Percentiles rank a stretch among this genome's conserved stretches.
Evolutionary conservation across 1,139 yeast species (phyloP).

Genomic region (Yamadazyma membranifaciens): DNA sequence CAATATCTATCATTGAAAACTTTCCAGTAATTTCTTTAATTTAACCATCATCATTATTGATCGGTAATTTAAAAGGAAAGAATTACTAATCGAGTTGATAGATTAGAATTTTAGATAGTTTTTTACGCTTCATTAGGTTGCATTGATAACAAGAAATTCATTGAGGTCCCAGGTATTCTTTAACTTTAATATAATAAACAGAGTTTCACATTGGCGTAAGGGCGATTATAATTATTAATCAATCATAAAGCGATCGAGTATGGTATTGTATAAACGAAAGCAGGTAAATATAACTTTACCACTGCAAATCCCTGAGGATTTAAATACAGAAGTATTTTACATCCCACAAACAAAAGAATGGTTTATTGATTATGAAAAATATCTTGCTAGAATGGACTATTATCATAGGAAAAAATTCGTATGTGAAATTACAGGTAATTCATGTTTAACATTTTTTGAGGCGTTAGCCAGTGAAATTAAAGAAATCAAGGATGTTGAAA

Average conservation of each 20-base stretch:
- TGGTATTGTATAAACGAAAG: conserved; percentile 74
- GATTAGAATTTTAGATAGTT: too few species aligned
- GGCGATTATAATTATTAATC: background rate
- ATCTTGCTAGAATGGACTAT: conserved; percentile 66
- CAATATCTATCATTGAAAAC: background rate
- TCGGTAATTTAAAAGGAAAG: too few species aligned
- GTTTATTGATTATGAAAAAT: conserved; percentile 75
- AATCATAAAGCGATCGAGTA: conserved; percentile 9
- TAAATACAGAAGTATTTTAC: conserved; percentile 62
- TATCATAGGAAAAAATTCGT: conserved; percentile 77
- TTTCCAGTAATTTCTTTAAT: background rate
- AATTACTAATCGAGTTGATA: too few species aligned
- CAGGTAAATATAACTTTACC: conserved; percentile 61
- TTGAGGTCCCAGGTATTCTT: too few species aligned
- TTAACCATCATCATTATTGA: too few species aligned
- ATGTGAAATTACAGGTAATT: conserved; percentile 94
- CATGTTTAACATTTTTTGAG: conserved; percentile 86
- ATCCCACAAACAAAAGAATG: conserved; percentile 88
- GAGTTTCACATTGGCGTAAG: too few species aligned
- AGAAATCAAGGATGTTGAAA: conserved; percentile 71
- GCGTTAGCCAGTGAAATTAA: conserved; percentile 73
- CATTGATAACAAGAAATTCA: too few species aligned
- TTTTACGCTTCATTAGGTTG: too few species aligned
- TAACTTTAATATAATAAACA: background rate
- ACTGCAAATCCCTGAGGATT: conserved; percentile 53